Percentiles rank a stretch among this genome's conserved stretches.
Conservation (phyloP, 1,139 yeast genomes). For the Saccharomyces hybrid region DNA sequence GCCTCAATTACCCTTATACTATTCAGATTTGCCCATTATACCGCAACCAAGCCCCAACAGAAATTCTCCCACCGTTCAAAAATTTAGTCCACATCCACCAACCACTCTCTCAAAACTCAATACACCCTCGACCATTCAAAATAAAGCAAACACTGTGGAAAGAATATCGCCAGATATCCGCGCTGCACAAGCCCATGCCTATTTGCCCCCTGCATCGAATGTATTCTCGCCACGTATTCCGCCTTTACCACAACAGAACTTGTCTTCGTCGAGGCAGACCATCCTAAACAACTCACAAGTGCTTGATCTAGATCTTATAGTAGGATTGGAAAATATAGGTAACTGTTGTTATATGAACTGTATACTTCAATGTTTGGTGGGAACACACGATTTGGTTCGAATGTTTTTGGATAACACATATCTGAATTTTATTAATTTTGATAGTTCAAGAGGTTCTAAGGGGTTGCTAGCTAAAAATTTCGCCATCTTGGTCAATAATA, state of each 20-base stretch:
- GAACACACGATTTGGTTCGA: conserved; percentile 38
- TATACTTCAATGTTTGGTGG: conserved; percentile 70
- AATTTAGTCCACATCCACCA: background rate
- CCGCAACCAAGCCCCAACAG: background rate
- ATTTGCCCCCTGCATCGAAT: background rate
- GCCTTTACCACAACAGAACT: background rate
- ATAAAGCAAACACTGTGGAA: background rate
- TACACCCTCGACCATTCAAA: background rate
- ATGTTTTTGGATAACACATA: conserved; percentile 49
- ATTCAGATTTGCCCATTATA: background rate
- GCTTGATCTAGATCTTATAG: conserved; percentile 28
- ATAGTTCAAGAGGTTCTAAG: conserved; percentile 71
- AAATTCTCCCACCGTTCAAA: background rate
- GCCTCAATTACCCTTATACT: background rate
- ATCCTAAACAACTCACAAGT: background rate
- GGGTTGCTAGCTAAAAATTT: conserved; percentile 70
- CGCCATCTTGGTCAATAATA: conserved; percentile 52
- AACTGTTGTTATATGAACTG: conserved; percentile 93
- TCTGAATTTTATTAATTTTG: conserved; percentile 59
- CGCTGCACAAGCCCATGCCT: background rate
- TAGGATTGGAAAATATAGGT: conserved; percentile 72
- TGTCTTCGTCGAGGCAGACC: background rate
- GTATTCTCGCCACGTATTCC: background rate
- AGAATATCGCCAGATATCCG: background rate
- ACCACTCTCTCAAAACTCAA: background rate